Conservation (phyloP, 164 flowering plant genomes). For the Vitis vinifera region ASM3070453v1 NC_081810.1:993501-994000, state of each 20-base stretch:
- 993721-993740: constrained; percentile 46
- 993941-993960: neutral
- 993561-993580: constrained; percentile 99
- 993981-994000: too few relatives aligned
- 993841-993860: constrained; percentile 96
- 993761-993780: constrained; percentile 98
- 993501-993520: neutral
- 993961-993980: neutral
- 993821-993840: constrained; percentile 96
- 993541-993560: constrained; percentile 97
- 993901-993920: constrained; percentile 95
- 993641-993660: neutral
- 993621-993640: constrained; percentile 96
- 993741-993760: constrained; percentile 98
- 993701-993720: neutral
- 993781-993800: constrained; percentile 98
- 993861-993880: constrained; percentile 90
- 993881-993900: constrained; percentile 94
- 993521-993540: neutral
- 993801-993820: constrained; percentile 99
- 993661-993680: neutral
- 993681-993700: neutral
- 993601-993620: constrained; percentile 85
- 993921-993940: constrained; percentile 75
- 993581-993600: constrained; percentile 96